Conservation (phyloP, 805 yeast species). For the Kodamaea hsintzibuensis region DNA sequence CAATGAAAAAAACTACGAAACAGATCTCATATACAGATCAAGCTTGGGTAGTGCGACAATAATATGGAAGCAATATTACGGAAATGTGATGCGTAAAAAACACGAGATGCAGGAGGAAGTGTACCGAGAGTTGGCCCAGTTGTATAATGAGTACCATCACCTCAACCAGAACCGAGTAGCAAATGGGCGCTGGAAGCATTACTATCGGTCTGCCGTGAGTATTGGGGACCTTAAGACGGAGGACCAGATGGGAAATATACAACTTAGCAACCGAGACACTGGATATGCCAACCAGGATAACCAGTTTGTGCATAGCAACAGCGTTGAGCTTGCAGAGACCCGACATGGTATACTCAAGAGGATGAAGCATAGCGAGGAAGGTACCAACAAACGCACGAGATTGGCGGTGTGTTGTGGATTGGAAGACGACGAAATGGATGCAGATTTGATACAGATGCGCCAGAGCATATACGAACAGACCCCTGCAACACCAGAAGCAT, state of each 20-base stretch:
- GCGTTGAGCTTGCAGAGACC: conserved; percentile 33
- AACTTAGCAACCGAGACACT: conserved; percentile 16
- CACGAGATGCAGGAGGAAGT: conserved; percentile 27
- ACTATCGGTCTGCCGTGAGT: conserved; percentile 29
- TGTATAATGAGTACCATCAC: conserved; percentile 32
- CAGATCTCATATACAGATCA: conserved; percentile 20
- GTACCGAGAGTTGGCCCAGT: conserved; percentile 24
- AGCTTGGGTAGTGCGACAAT: conserved; percentile 25
- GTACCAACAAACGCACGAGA: conserved; percentile 7
- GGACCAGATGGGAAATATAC: conserved; percentile 5
- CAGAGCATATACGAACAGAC: conserved; percentile 3
- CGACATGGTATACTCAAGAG: conserved; percentile 18
- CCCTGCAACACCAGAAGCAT: background rate
- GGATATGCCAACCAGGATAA: conserved; percentile 25
- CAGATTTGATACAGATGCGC: conserved; percentile 24
- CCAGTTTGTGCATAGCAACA: conserved; percentile 27
- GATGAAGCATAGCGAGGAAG: conserved; percentile 3
- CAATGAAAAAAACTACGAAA: conserved; percentile 33
- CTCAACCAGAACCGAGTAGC: conserved; percentile 17
- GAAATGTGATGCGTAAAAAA: conserved; percentile 24
- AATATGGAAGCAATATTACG: conserved; percentile 38
- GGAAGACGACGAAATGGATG: conserved; percentile 23
- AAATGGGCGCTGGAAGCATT: conserved; percentile 16
- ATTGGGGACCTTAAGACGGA: conserved; percentile 16
- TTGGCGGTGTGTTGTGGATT: conserved; percentile 23